Base-by-base conservation (phyloP, 2,329 filamentous ascomycete species). In the Tolypocladium ovalisporum region DNA sequence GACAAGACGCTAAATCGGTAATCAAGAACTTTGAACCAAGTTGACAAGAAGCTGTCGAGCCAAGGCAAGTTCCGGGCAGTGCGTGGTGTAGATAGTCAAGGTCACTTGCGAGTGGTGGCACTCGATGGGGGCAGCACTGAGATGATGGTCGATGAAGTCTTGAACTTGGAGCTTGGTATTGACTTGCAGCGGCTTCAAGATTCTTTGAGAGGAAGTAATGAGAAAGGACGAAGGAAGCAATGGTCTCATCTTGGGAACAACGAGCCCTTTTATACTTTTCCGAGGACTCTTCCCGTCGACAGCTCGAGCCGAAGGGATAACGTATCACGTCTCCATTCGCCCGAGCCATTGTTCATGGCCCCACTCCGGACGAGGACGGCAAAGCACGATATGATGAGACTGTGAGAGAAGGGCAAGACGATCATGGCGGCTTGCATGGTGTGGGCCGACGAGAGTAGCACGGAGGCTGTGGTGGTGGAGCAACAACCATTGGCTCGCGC, bases 261-360 rank as follows among this genome's bases (percentile, higher is more conserved):
- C 68, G 66, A 67, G 69, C 71, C 80, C 74, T 84, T 86, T 86
- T 86, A 86, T 86, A 86, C 75, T 77, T 81, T 77, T 81, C 69
- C 67, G 60, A 60, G 61, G 63, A 63, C 66, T 68, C 64, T 68
- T 67, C 68, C 64, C 65, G 69, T 64, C 70, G 66, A 66, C 64
- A 65, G 62, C 65, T 67, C 62, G 65, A 68, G 66, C 62, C 64
- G 65, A 66, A 63, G 70, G 71, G 73, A 77, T 74, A 77, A 74
- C 68, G 71, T 64, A 68, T 66, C 64, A 65, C 64, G 67, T 69
- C 68, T 74, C 69, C 66, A 77, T 77, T 78, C 75, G 75, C 71
- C 66, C 62, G 66, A 69, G 60, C 60, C 61, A 59, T 42, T 61
- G 64, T 63, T 60, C 64, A 59, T 55, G 66, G 73, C 75, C 76